Percentiles rank a stretch among this genome's conserved stretches.
phyloP scores from a whole-genome alignment of 768 basidiomycete species.

The Termitomyces titanicus region DNA sequence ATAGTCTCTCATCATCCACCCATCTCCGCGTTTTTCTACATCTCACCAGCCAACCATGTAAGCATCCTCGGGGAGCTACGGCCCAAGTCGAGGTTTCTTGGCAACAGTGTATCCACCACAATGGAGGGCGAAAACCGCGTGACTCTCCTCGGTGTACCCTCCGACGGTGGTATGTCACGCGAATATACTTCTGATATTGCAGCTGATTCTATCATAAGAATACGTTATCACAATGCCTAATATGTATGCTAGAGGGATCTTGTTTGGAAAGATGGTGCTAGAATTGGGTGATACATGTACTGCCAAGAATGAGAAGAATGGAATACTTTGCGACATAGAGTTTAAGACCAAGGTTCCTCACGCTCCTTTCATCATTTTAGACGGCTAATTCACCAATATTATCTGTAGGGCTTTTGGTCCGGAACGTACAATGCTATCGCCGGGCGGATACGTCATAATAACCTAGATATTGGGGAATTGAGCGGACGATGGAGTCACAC shows the following conservation, averaged over 20 bases:
- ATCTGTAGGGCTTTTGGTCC: conserved; percentile 84
- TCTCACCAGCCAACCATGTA: conserved; percentile 86
- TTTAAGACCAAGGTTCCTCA: conserved; percentile 91
- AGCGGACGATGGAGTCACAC: conserved; percentile 86
- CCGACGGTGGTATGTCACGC: conserved; percentile 72
- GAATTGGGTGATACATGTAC: conserved; percentile 90
- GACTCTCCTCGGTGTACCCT: conserved; percentile 73
- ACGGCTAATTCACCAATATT: neutral
- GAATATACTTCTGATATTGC: neutral
- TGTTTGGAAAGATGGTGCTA: conserved; percentile 92
- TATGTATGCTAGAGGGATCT: conserved; percentile 88
- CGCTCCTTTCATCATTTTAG: neutral
- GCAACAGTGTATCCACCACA: conserved; percentile 92
- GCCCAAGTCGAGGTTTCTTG: conserved; percentile 94
- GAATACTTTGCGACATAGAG: conserved; percentile 77
- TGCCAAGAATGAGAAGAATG: conserved; percentile 79
- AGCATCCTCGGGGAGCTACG: conserved; percentile 88
- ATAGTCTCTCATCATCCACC: conserved; percentile 96
- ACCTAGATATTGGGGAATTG: conserved; percentile 76
- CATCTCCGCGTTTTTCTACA: conserved; percentile 93
- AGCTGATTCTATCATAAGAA: conserved; percentile 35
- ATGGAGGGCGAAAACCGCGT: conserved; percentile 98
- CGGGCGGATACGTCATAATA: conserved; percentile 69
- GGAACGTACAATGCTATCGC: conserved; percentile 91
- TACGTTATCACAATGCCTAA: conserved; percentile 96